Conservation (phyloP, 1,139 yeast species). For the Debaryomyces sp. region DNA sequence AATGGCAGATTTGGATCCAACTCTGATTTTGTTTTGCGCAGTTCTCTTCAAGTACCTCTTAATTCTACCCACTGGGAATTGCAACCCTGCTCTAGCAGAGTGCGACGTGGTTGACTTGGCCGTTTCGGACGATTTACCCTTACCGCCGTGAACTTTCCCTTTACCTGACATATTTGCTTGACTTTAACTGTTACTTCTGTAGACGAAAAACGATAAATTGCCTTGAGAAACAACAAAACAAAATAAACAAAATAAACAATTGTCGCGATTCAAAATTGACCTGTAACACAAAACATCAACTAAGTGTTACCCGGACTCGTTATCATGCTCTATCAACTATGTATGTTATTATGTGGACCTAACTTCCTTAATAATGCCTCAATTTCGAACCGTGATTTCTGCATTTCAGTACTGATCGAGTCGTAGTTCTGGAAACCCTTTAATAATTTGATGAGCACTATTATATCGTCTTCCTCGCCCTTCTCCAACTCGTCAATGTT, state of each 20-base stretch:
- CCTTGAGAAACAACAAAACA: conserved; percentile 8
- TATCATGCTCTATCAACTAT: conserved; percentile 24
- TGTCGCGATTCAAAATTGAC: conserved; percentile 2
- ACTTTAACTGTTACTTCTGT: not conserved
- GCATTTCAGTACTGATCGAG: conserved; percentile 70
- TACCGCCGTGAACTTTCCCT: conserved; percentile 97
- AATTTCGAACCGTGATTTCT: conserved; percentile 57
- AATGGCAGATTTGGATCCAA: conserved; percentile 97
- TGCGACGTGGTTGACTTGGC: conserved; percentile 76
- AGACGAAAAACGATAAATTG: conserved; percentile 7
- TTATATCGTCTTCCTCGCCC: conserved; percentile 20
- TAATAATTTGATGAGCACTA: conserved; percentile 47
- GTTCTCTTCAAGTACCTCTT: conserved; percentile 91
- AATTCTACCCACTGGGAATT: conserved; percentile 98
- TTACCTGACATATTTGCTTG: conserved; percentile 62
- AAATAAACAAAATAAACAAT: conserved; percentile 10
- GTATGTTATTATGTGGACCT: conserved; percentile 47
- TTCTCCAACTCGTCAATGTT: conserved; percentile 12
- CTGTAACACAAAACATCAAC: not conserved
- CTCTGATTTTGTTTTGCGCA: conserved; percentile 93
- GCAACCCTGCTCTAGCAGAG: conserved; percentile 96
- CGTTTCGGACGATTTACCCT: conserved; percentile 83
- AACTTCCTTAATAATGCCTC: conserved; percentile 48
- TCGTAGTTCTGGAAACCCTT: conserved; percentile 68
- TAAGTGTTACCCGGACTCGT: conserved; percentile 13